phyloP scores from a whole-genome alignment of 2,329 filamentous ascomycete species.

The Fusarium citri region DNA sequence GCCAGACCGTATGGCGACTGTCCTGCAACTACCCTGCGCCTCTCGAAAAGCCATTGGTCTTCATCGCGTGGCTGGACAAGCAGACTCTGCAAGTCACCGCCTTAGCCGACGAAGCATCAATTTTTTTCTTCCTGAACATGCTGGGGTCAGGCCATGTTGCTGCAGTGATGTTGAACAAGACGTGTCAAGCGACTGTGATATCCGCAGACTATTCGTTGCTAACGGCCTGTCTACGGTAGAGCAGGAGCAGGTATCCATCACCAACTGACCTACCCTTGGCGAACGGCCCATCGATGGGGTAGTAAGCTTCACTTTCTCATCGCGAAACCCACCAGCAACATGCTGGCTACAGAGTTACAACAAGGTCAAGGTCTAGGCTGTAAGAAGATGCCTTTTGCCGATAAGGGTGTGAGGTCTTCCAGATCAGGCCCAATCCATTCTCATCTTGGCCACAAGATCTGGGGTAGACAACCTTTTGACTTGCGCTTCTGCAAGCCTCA shows the following conservation, averaged over 20 bases:
- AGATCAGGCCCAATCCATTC: conserved; percentile 28
- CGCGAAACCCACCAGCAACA: conserved; percentile 22
- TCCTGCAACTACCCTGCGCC: conserved; percentile 33
- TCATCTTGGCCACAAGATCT: conserved; percentile 26
- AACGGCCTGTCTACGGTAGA: conserved; percentile 20
- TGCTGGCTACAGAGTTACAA: conserved; percentile 16
- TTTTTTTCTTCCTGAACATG: conserved; percentile 6
- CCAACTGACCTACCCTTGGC: conserved; percentile 25
- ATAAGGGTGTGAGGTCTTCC: conserved; percentile 20
- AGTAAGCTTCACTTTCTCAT: conserved; percentile 19
- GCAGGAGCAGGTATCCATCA: conserved; percentile 29
- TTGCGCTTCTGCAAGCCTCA: conserved; percentile 28
- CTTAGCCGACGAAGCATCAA: conserved; percentile 26
- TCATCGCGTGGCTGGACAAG: conserved; percentile 19
- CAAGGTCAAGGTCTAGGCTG: conserved; percentile 22
- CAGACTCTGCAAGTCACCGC: conserved; percentile 32
- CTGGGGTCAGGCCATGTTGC: conserved; percentile 40
- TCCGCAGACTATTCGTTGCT: conserved; percentile 29
- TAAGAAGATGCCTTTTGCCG: conserved; percentile 22
- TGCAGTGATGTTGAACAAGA: conserved; percentile 34
- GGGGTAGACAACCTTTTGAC: conserved; percentile 30
- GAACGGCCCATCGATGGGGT: conserved; percentile 21
- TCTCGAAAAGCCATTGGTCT: conserved; percentile 29
- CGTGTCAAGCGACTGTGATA: conserved; percentile 26
- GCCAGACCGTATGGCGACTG: conserved; percentile 24